These are phyloP conservation scores for Panellus pusillus DNA, from an alignment of 768 basidiomycete species.

Conservation along the genomic window DNA sequence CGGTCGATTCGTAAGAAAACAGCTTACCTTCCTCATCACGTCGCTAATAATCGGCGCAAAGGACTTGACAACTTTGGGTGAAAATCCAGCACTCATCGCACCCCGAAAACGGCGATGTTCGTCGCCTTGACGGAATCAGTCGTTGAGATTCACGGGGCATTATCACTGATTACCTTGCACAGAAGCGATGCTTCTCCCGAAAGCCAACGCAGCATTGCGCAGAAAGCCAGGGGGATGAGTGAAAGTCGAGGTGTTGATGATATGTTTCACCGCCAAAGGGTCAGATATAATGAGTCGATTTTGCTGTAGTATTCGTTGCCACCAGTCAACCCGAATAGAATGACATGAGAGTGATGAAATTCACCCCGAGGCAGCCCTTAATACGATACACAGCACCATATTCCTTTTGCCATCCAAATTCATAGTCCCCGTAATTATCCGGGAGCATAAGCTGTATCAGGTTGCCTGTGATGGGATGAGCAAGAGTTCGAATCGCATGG, in stretches of 20 bases:
- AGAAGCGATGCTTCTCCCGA: conserved; percentile 12
- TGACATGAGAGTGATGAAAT: not conserved
- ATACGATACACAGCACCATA: conserved; percentile 12
- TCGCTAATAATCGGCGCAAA: conserved; percentile 3
- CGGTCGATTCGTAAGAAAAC: not conserved
- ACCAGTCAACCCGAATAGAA: not conserved
- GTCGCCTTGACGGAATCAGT: not conserved
- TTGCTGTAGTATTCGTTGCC: not conserved
- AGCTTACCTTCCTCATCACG: conserved; percentile 4
- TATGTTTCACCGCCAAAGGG: conserved; percentile 5
- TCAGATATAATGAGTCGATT: conserved; percentile 14
- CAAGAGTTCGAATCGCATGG: not conserved
- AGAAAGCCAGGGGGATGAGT: not conserved
- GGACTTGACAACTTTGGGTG: not conserved
- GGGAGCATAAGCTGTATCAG: conserved; percentile 7
- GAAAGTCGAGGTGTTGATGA: conserved; percentile 5
- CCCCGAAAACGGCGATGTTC: conserved; percentile 9
- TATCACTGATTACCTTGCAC: not conserved
- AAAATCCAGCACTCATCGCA: conserved; percentile 13
- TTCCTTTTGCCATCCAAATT: conserved; percentile 9
- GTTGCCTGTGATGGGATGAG: conserved; percentile 4
- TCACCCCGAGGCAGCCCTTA: conserved; percentile 9
- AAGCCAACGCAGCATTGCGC: conserved; percentile 7
- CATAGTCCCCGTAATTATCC: conserved; percentile 6
- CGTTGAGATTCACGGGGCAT: not conserved